phyloP scores from a whole-genome alignment of 1,139 yeast genomes.

The Blastobotrys petasosporus region DNA sequence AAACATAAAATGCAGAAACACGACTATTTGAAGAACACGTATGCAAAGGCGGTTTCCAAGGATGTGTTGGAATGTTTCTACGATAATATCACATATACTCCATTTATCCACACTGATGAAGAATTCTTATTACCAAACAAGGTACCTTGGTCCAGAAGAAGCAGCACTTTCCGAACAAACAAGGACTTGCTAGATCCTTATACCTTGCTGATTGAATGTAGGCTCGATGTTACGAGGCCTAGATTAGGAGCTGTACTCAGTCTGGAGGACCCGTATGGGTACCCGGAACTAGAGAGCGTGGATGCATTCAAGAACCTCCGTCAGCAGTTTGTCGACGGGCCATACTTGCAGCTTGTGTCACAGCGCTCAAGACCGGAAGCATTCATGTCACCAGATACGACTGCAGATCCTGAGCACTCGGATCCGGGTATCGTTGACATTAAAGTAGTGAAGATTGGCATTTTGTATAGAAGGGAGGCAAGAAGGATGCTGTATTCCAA shows the following conservation, averaged over 20 bases:
- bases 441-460: slow-evolving; percentile 38
- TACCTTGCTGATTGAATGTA: slow-evolving; percentile 33
- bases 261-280: slow-evolving; percentile 30
- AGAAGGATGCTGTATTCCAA: slow-evolving; percentile 32
- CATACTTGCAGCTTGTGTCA: slow-evolving; percentile 34
- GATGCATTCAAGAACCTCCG: slow-evolving; percentile 29
- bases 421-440: slow-evolving; percentile 38
- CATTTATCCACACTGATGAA: slow-evolving; percentile 42
- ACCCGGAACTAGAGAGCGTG: slow-evolving; percentile 22
- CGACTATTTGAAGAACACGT: slow-evolving; percentile 50
- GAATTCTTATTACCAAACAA: slow-evolving; percentile 23
- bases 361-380: slow-evolving; percentile 36
- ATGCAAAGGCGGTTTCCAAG: slow-evolving; percentile 37
- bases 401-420: slow-evolving; percentile 25
- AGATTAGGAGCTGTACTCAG: slow-evolving; percentile 25
- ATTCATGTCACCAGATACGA: slow-evolving; percentile 23
- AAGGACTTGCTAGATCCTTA: slow-evolving; percentile 38
- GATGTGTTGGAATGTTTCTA: slow-evolving; percentile 47
- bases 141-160: slow-evolving; percentile 20
- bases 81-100: slow-evolving; percentile 56
- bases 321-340: slow-evolving; percentile 31
- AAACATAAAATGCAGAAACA: slow-evolving; percentile 55
- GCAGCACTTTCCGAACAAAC: slow-evolving; percentile 24
- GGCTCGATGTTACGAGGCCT: slow-evolving; percentile 35
- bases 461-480: slow-evolving; percentile 35